Evolutionary conservation across 257 asterid genomes (phyloP).

Genomic region (Scutellaria galericulata): DNA sequence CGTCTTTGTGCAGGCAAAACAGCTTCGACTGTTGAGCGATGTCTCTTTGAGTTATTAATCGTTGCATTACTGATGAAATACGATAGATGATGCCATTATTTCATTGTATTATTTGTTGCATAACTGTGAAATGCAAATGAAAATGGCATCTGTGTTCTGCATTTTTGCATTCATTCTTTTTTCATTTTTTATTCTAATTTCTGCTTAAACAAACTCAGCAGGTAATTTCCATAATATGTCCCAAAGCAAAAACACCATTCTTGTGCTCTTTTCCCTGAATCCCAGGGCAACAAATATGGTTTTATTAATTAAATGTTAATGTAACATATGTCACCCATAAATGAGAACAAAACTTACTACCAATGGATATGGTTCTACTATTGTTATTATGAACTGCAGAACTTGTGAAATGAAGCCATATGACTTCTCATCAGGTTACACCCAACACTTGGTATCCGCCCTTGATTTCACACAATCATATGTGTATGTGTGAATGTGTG

Average conservation of each 20-base stretch:
- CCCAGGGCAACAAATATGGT: neutral
- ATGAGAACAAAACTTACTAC: conserved; percentile 3
- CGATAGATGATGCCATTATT: neutral
- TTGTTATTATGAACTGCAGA: neutral
- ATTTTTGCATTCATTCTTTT: no score
- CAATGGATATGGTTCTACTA: neutral
- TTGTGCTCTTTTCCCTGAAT: conserved; percentile 7
- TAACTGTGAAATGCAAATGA: no score
- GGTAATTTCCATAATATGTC: no score
- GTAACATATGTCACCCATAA: neutral
- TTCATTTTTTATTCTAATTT: no score
- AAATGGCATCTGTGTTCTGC: no score
- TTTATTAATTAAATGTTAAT: neutral
- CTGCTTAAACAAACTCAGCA: no score
- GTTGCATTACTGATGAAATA: neutral
- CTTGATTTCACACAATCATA: neutral
- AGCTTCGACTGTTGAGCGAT: neutral
- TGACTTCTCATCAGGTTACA: neutral
- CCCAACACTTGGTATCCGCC: neutral
- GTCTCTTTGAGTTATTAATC: neutral
- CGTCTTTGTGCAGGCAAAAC: neutral
- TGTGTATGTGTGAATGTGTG: neutral
- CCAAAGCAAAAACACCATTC: neutral
- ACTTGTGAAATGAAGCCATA: neutral
- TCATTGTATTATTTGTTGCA: neutral